Base-by-base conservation (phyloP, 192 early-diverging fungal species). In the Paraglomus brasilianum region DNA sequence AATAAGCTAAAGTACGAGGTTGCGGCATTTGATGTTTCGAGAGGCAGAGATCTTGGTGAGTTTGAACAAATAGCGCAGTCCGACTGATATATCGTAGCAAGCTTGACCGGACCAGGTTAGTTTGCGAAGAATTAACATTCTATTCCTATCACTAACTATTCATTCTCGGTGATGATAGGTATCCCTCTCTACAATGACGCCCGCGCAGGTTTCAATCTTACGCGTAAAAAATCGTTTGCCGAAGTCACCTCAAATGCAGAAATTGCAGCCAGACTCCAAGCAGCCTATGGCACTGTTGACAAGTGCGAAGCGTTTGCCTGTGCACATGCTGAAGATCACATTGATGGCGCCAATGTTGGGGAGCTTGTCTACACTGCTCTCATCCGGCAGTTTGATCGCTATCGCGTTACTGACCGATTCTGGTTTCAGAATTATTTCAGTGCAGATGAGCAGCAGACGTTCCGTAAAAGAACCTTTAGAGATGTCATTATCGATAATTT, bases 341-440 rank as follows among this genome's bases (percentile, higher is more conserved):
- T 61, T 22, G 41, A 42, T 43, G 42, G 59, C 8, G 41, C 59
- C 41, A 61, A 61, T 61, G 41, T 61, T 61, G 59, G 59, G 0
- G 17, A 21, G 22, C 9, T 61, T 7, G 9, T 61, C 9, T 22
- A 61, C 30, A 30, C 59, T 5, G 45, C 41, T 42, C 19, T 61
- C 15, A 43, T 61, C 5, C 41, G 41, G 15, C 59, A 61, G 48
- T 85, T 85, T 60, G 36, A 47, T 2, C 66, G 72, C 5, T 41
- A 86, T 22, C 58, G 83, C 9, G 84, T 70, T 48, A 76, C 76
- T 8, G 83, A 85, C 59, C 66, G 74, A 44, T 82, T 71, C 46
- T 85, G 83, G 83, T 85, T 80, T 67, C 75, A 85, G 66, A 72
- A 69, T 15, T 64, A 66, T 21, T 73, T 86, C 10, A 77, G 69